Evolutionary conservation across 202 grass and related monocot genomes (phyloP), one percentile per base, ranked within the genome.

Genomic region (Bolboschoenoplectus hybrid): DNA sequence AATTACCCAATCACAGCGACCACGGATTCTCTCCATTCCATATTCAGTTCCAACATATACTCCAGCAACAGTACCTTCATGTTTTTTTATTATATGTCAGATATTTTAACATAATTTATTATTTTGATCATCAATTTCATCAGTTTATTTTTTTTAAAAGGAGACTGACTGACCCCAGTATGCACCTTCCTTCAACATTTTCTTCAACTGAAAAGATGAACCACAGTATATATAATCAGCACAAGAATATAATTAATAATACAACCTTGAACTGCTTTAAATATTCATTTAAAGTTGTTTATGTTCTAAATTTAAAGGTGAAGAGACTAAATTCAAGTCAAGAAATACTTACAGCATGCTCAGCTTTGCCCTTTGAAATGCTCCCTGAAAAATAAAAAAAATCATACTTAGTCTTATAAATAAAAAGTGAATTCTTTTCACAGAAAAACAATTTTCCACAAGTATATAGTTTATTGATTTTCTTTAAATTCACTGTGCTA

Each of bases 101-200:
- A 79, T 19, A 79, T 14, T 60, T 60, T 6, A 78, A 79, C 34
- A 58, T 41, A 79, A 40, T 56, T 4, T 58, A 58, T 57, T 79
- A n/a, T 35, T 40, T 5, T 40, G 2, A 58, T 40, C 34, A 76
- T 51, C 11, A 79, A 40, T 58, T 79, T 58, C 74, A 41, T 58
- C 32, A 74, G n/a, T 79, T 38, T n/a, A 58, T 79, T 56, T 17
- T 78, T 10, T 35, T 78, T 35, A 7, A 41, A 57, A 56, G 34
- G 34, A 63, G 12, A 71, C 34, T 41, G 45, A 70, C 14, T 86
- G 92, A 94, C 94, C 92, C 94, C 92, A 94, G 55, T 87, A 91
- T 84, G 89, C 94, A 67, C 92, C 92, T 90, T 97, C 94, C 85
- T 90, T 91, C 81, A 89, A 92, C 89, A 97, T 94, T 55, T 91